These are phyloP conservation scores for Tremellales sp. DNA, from an alignment of 1,284 basidiomycete species.

Conservation along the genomic window DNA sequence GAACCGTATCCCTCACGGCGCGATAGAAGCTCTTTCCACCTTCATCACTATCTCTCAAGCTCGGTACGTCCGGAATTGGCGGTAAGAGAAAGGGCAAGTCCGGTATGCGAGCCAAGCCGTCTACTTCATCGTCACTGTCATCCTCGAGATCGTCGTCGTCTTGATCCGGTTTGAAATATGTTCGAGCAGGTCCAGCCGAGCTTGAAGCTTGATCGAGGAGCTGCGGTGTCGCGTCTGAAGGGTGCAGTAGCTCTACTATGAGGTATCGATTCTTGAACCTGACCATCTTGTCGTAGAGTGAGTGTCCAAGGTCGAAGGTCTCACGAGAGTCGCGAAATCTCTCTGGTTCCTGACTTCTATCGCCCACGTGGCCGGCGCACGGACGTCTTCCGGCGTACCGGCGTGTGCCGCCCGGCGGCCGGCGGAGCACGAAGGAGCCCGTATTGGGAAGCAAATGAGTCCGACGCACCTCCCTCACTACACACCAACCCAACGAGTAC, in stretches of 20 bases:
- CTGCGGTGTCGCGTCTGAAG: conserved; percentile 4
- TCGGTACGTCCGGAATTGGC: conserved; percentile 7
- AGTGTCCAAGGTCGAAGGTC: too few relatives aligned
- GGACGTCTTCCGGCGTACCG: too few relatives aligned
- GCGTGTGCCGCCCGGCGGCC: too few relatives aligned
- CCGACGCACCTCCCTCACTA: too few relatives aligned
- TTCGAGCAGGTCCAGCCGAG: neutral
- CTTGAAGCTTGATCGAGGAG: too few relatives aligned
- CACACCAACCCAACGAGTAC: too few relatives aligned
- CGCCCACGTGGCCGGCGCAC: too few relatives aligned
- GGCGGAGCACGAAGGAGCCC: too few relatives aligned
- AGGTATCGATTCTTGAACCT: conserved; percentile 47
- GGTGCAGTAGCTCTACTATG: conserved; percentile 46
- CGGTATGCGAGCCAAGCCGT: conserved; percentile 20
- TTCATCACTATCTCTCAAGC: conserved; percentile 23
- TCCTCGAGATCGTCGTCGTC: conserved; percentile 17
- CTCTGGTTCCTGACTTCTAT: too few relatives aligned
- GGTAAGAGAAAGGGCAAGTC: conserved; percentile 34
- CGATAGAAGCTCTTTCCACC: conserved; percentile 22
- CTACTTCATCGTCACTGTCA: conserved; percentile 23
- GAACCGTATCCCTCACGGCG: conserved; percentile 24
- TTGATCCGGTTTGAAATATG: conserved; percentile 1
- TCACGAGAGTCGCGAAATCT: too few relatives aligned
- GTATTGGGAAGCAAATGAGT: too few relatives aligned
- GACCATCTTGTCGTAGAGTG: conserved; percentile 39